Base-by-base conservation (phyloP, 371 early-diverging fungal species). In the Saksenaea oblongispora region DNA sequence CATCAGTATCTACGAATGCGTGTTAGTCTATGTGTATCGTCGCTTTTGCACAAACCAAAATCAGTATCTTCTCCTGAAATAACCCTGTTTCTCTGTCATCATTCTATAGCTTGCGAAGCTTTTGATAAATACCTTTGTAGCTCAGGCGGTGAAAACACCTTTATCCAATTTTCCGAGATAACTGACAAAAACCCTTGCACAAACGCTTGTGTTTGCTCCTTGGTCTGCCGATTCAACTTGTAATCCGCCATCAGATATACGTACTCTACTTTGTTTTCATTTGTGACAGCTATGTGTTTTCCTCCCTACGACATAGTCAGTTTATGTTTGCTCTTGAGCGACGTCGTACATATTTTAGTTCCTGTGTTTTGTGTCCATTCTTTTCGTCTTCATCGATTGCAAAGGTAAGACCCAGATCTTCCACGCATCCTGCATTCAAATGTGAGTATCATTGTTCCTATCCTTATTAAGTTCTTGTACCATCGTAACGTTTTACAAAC, bases 201-300 rank as follows among this genome's bases (percentile, higher is more conserved):
- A 69, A 97, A 94, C 2, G 94, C 94, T 26, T 68, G 68, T 57
- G 92, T 94, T 57, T 91, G 95, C 7, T 92, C 85, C 62, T 89
- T 84, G 34, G 95, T 87, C 66, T 88, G 86, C 65, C 86, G 87
- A 55, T 87, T 88, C 24, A 91, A 79, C 65, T 87, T 87, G 70
- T 90, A 93, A 44, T 94, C 88, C 24, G 89, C 87, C 63, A 91
- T 83, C 9, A 93, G 82, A 70, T 95, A 96, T 15, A 93, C 73
- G 66, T 87, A 80, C 78, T 93, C 87, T 70, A 96, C 70, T 70
- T 90, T 83, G 74, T 94, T 96, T 4, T 84, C 87, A 55, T 86
- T 84, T 15, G 92, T 94, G 7, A 96, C 96, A 18, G 86, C 65
- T 15, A 88, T 72, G 28, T 79, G 59, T 53, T 79, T 75, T 14